These are phyloP conservation scores for Zygnema circumcarinatum DNA, from an alignment of 139 green algal species.

Conservation along the genomic window DNA sequence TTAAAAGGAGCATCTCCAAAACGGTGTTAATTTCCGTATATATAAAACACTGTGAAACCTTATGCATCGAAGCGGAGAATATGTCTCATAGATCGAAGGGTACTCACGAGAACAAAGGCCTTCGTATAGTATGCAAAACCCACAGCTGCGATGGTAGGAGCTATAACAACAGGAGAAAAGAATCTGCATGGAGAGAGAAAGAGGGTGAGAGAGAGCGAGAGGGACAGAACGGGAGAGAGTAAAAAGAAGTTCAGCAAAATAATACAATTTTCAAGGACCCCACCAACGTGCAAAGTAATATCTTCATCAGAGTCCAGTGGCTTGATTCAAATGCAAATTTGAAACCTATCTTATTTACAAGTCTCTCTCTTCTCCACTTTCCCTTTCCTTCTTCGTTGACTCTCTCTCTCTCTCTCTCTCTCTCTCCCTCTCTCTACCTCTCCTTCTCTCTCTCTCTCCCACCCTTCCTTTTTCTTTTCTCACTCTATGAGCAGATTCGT, in stretches of 20 bases:
- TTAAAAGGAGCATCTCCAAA: background rate
- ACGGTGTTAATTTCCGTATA: too few species aligned
- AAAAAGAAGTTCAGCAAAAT: background rate
- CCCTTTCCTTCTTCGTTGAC: background rate
- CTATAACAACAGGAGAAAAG: conserved; percentile 33
- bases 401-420: background rate
- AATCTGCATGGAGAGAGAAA: conserved; percentile 21
- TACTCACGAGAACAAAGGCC: conserved; percentile 13
- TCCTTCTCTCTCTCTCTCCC: too few species aligned
- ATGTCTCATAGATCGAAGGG: conserved; percentile 17
- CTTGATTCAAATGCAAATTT: background rate
- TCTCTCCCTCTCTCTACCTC: background rate
- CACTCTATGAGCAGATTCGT: conserved; percentile 15
- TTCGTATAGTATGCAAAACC: conserved; percentile 29
- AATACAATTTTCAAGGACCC: too few species aligned
- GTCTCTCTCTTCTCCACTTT: background rate
- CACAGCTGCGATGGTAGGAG: conserved; percentile 38
- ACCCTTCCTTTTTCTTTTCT: too few species aligned
- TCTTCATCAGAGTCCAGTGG: background rate
- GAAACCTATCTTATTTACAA: background rate
- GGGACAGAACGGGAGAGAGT: background rate
- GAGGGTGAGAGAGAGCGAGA: background rate
- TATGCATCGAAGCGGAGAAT: too few species aligned
- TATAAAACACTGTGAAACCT: too few species aligned
- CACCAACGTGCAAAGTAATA: background rate